Evolutionary conservation across 805 yeast genomes (phyloP), one percentile per base, ranked within the genome.

Genomic region (Lipomyces starkeyi): DNA sequence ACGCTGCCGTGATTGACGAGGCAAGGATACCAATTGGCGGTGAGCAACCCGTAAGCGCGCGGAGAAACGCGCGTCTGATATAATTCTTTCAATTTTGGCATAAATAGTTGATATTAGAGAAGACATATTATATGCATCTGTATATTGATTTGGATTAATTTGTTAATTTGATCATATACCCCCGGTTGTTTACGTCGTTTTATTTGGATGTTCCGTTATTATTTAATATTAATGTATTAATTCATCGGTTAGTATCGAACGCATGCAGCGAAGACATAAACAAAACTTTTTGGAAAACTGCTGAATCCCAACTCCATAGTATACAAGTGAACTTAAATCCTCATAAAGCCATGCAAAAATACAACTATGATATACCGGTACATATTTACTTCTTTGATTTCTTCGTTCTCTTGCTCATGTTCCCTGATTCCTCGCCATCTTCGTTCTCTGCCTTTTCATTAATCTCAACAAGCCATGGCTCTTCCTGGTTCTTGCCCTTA

Each of bases 401-500:
- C 20, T 43, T 43, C 49, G 20, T n/a, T 43, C 49, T 11, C 49
- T 43, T 43, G 61, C 57, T 29, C 59, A 58, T 37, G 60, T 37
- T 47, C 61, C 40, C 57, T 40, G 17, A 47, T 27, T 25, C 49
- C 17, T 20, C 64, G 34, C n/a, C 37, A 22, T 14, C 58, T n/a
- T 25, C 54, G 22, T 84, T 75, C 83, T 86, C 86, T 90, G 91
- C 81, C 73, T 88, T 85, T 63, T 91, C 96, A 68, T 91, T 91
- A 69, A 94, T 91, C 81, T 95, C 99, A 66, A 94, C 98, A 76
- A 92, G 84, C 99, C 99, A 95, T 80, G 95, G 98, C 76, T 85
- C 81, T 75, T 94, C 98, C 81, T 95, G 94, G 80, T 95, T 95
- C 80, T 87, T 87, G 76, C 98, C 98, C 73, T 90, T 89, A 83